A percentile compares a stretch with the other conserved stretches of the same genome.
Evolutionary conservation across 495 filamentous ascomycete species (phyloP).

Genomic region (Trichoderma erinaceum): DNA sequence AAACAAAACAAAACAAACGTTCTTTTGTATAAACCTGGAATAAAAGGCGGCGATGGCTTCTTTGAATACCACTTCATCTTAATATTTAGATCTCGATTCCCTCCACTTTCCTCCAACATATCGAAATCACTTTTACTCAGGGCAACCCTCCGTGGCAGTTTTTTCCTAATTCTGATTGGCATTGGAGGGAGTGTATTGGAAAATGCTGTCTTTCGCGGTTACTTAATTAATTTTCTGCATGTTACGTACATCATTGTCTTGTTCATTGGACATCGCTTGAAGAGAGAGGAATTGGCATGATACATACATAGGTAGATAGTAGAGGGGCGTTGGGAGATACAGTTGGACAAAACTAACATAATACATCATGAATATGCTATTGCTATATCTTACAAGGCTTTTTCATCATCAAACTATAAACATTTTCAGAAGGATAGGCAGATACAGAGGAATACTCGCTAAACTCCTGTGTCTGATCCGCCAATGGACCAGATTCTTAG

Average conservation of each 20-base stretch:
- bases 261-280: background rate
- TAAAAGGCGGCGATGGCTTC: background rate
- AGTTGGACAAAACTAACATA: background rate
- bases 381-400: background rate
- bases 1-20: background rate
- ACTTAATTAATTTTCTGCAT: background rate
- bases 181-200: background rate
- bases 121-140: no score
- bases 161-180: background rate
- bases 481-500: conserved; percentile 12
- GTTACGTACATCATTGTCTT: background rate
- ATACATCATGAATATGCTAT: background rate
- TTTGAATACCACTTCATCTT: background rate
- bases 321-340: background rate
- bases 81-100: background rate
- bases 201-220: background rate
- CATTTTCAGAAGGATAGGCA: background rate
- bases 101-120: background rate
- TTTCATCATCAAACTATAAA: background rate
- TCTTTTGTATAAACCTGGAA: conserved; percentile 1
- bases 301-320: background rate
- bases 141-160: no score
- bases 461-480: background rate
- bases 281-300: background rate
- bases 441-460: background rate